Conservation (phyloP, 2,329 filamentous ascomycete genomes). For the Ampelomyces quisqualis region DNA sequence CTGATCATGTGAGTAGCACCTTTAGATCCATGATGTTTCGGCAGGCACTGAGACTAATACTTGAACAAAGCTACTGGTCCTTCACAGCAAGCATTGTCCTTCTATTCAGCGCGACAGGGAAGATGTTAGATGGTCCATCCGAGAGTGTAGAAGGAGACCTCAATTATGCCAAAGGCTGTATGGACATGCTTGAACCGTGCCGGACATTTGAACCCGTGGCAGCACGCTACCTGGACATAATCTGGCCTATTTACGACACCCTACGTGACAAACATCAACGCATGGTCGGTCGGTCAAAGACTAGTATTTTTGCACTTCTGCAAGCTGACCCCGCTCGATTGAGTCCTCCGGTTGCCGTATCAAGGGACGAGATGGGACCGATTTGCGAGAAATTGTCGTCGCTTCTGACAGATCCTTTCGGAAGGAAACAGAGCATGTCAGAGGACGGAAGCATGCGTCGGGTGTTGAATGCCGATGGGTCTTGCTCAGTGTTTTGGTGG, state of each 20-base stretch:
- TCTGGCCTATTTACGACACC: slow-evolving; percentile 40
- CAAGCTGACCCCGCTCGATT: slow-evolving; percentile 26
- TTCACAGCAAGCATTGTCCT: slow-evolving; percentile 41
- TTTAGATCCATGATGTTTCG: no score
- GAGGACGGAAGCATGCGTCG: slow-evolving; percentile 30
- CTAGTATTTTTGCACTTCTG: slow-evolving; percentile 38
- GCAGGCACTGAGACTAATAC: no score
- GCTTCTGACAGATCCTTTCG: slow-evolving; percentile 41
- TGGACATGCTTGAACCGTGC: slow-evolving; percentile 40
- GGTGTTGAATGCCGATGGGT: slow-evolving; percentile 36
- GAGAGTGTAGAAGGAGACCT: slow-evolving; percentile 38
- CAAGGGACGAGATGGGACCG: slow-evolving; percentile 36
- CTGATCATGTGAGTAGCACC: slow-evolving; percentile 42
- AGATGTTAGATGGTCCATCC: slow-evolving; percentile 35
- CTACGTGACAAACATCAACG: slow-evolving; percentile 37
- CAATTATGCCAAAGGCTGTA: slow-evolving; percentile 35
- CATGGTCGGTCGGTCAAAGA: slow-evolving; percentile 35
- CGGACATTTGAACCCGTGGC: slow-evolving; percentile 38
- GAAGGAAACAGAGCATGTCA: slow-evolving; percentile 30
- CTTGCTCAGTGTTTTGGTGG: slow-evolving; percentile 40
- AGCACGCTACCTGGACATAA: slow-evolving; percentile 32
- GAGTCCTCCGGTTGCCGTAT: slow-evolving; percentile 34
- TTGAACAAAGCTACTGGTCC: slow-evolving; percentile 39
- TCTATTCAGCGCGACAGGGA: slow-evolving; percentile 38
- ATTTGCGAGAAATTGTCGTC: slow-evolving; percentile 39